Percentiles rank a stretch among this genome's conserved stretches.
These are phyloP conservation scores for Malus hybrid DNA, from an alignment of 331 rosid species.

Conservation along the genomic window DNA sequence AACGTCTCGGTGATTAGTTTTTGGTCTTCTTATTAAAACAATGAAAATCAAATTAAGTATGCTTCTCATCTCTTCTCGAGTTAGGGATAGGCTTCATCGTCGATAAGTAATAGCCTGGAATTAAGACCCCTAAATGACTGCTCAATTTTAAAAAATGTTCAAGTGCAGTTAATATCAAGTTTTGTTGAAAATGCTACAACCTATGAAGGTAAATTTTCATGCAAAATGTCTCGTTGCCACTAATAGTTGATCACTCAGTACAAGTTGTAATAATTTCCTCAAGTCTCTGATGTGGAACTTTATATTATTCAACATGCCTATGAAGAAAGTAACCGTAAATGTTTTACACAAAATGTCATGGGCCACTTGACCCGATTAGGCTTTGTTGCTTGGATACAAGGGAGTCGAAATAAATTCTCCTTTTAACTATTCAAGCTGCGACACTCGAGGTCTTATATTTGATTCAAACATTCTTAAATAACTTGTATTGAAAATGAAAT, in stretches of 20 bases:
- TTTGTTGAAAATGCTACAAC: not conserved
- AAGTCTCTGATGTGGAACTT: not conserved
- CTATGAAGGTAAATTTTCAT: not conserved
- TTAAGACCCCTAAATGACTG: not conserved
- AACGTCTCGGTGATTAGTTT: no score
- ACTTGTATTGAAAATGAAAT: not conserved
- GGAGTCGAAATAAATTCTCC: no score
- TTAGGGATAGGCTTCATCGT: no score
- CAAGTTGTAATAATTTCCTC: not conserved
- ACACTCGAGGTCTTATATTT: no score
- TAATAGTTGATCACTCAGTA: not conserved
- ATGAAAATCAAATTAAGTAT: no score
- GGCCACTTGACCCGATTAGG: no score
- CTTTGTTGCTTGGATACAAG: no score
- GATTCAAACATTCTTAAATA: not conserved
- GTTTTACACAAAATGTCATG: no score
- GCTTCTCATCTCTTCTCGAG: not conserved
- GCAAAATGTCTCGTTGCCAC: not conserved
- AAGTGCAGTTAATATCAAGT: not conserved
- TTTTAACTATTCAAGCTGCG: no score
- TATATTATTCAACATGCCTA: not conserved
- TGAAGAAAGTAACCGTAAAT: not conserved
- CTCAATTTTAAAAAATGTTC: not conserved
- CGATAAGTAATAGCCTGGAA: not conserved
- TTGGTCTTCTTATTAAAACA: no score